phyloP scores from a whole-genome alignment of 768 basidiomycete species.

The Russula virescens region DNA sequence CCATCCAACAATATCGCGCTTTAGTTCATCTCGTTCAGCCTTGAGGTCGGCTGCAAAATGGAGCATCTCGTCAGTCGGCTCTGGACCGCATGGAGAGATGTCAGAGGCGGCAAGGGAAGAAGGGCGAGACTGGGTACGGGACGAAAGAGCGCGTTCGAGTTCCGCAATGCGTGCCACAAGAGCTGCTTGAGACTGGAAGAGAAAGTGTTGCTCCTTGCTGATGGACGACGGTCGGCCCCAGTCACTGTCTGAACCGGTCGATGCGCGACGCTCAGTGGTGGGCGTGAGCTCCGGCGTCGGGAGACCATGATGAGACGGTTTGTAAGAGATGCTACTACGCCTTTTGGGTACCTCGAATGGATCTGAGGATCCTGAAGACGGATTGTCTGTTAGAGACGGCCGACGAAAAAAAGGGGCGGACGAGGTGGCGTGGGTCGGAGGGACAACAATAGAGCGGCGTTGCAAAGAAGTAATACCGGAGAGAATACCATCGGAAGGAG shows the following conservation, averaged over 20 bases:
- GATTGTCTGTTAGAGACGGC: conserved; percentile 29
- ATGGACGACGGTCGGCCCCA: conserved; percentile 24
- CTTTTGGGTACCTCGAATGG: conserved; percentile 35
- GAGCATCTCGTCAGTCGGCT: conserved; percentile 74
- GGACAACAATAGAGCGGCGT: conserved; percentile 33
- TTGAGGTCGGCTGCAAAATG: conserved; percentile 72
- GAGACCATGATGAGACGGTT: conserved; percentile 43
- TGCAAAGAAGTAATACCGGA: conserved; percentile 25
- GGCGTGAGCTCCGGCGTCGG: conserved; percentile 77
- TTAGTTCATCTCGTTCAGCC: conserved; percentile 83
- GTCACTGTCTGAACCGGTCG: conserved; percentile 34
- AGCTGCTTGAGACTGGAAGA: conserved; percentile 77
- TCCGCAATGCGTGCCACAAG: conserved; percentile 79
- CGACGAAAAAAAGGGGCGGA: conserved; percentile 34
- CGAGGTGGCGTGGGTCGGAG: conserved; percentile 29
- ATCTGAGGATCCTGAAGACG: conserved; percentile 30
- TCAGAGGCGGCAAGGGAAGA: conserved; percentile 48
- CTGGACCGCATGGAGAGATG: conserved; percentile 34
- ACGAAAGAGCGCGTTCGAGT: conserved; percentile 63
- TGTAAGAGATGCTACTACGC: conserved; percentile 75
- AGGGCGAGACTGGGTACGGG: conserved; percentile 35
- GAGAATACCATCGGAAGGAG: conserved; percentile 5
- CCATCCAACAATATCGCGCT: conserved; percentile 87
- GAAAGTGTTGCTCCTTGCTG: conserved; percentile 73
- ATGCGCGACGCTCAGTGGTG: conserved; percentile 42